Base-by-base conservation (phyloP, 768 basidiomycete genomes). In the Brasilioporus rufonigricans region DNA sequence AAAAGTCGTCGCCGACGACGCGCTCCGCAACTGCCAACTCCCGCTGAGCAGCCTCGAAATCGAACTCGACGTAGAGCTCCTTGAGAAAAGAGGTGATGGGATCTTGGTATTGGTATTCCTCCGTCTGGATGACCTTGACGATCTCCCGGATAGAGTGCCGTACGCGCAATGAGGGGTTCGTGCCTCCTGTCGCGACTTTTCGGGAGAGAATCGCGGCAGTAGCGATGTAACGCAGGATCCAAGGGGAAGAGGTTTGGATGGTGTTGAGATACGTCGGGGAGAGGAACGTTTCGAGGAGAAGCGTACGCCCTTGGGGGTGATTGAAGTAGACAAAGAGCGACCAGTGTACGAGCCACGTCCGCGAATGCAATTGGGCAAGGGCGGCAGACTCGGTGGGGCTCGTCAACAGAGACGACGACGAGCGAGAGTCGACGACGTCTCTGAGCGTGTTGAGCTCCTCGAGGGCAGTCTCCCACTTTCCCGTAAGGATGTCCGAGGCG, bases 261-360 rank as follows among this genome's bases (percentile, higher is more conserved):
- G 97, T 98, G 77, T 98, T 97, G 71, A 99, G 89, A 78, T 98
- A 98, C 1, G 91, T 90, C 2, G 95, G 95, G 19, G 90, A 82
- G 68, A 98, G 87, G 86, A 98, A 99, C 1, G 91, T 93, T 68
- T 98, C 97, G 62, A 99, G 87, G 53, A 98, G 86, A 18, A 92
- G 84, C 0, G 90, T 91, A 39, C 94, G 86, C 26, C 93, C 94
- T 63, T 94, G 85, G 0, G 86, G 85, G 73, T 98, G 92, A 76
- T 97, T 98, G 79, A 94, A 99, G 76, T 96, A 98, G 52, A 98
- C 93, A 71, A 98, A 98, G 46, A 99, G 85, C 1, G 89, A 91
- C 97, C 96, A 99, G 74, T 98, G 97, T 8, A 92, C 85, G 56
- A 96, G 82, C 94, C 96, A 98, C 19, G 94, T 92, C 55, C 97